Evolutionary conservation across 164 flowering plant genomes (phyloP), one percentile per base, ranked within the genome.

Genomic region (Protea cynaroides): DNA sequence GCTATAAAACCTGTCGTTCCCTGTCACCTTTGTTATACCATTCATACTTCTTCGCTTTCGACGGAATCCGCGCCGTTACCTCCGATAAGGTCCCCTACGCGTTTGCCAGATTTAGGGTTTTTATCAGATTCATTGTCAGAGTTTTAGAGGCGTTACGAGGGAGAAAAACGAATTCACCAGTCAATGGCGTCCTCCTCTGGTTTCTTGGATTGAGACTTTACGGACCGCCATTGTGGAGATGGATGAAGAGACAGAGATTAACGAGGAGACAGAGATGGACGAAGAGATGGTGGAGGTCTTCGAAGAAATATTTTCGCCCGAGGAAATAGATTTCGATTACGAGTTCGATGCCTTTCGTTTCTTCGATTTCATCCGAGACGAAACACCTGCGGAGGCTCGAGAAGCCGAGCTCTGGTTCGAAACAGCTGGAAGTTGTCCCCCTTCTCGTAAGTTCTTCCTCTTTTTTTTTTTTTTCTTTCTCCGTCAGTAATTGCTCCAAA

Each of bases 401-500:
- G 72, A 58, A 6, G 90, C 96, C 4, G 96, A 92, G 72, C 69
- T 62, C 7, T 94, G 97, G 99, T 94, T 94, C 62, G 70, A 72
- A 3, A 66, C 84, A 1, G 97, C 92, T 37, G 64, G 47, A 61
- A 81, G 68, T 49, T 88, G 85, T 74, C 94, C 97, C 0, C 96
- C 92, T 67, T 90, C 80, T 55, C 80, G 80, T 77, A 71, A 75
- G 94, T 63, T 40, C 9, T 40, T 40, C 1, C 1, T 40, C n/a
- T 14, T 64, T 57, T 23, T 9, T 9, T 21, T 72, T 60, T 40
- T 7, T 63, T 53, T 21, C 21, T 0, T 7, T 50, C 46, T 24
- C 47, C 22, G 11, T 38, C 6, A 13, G 18, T 18, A 29, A 3
- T 2, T 29, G 34, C 34, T 29, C 34, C 5, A 3, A 29, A 29